These are phyloP conservation scores for Fusarium sambucinum DNA, from an alignment of 2,329 filamentous ascomycete genomes.

Conservation along the genomic window DNA sequence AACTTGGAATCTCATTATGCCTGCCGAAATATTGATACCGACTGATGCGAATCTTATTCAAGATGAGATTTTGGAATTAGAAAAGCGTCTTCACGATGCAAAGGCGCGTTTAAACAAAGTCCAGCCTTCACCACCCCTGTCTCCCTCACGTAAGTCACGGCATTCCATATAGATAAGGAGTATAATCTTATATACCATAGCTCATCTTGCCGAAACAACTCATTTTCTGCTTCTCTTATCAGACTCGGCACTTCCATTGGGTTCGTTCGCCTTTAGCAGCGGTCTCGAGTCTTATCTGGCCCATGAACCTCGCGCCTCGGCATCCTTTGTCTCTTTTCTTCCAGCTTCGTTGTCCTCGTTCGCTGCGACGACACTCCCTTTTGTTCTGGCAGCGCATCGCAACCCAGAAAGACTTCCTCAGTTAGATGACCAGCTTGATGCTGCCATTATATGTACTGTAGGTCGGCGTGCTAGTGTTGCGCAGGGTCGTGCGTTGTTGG, in stretches of 20 bases:
- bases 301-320: slow-evolving; percentile 63
- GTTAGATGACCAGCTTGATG: slow-evolving; percentile 82
- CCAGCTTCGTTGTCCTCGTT: slow-evolving; percentile 77
- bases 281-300: slow-evolving; percentile 86
- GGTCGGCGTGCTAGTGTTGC: slow-evolving; percentile 79
- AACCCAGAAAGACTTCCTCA: slow-evolving; percentile 62
- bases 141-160: slow-evolving; percentile 29
- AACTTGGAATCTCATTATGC: slow-evolving; percentile 42
- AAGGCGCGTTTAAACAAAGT: slow-evolving; percentile 58
- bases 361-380: slow-evolving; percentile 79
- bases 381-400: slow-evolving; percentile 76
- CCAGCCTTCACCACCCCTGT: slow-evolving; percentile 35
- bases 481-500: slow-evolving; percentile 80
- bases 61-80: slow-evolving; percentile 70
- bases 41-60: slow-evolving; percentile 52
- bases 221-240: slow-evolving; percentile 83
- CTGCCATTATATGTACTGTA: slow-evolving; percentile 82
- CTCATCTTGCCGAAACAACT: slow-evolving; percentile 42
- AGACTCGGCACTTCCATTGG: slow-evolving; percentile 84
- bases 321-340: slow-evolving; percentile 74
- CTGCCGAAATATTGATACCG: slow-evolving; percentile 32
- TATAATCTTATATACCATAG: slow-evolving; percentile 24
- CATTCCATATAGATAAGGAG: slow-evolving; percentile 16
- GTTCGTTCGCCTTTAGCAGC: slow-evolving; percentile 88
- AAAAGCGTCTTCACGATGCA: slow-evolving; percentile 62